A percentile compares a stretch with the other conserved stretches of the same genome.
These are phyloP conservation scores for Aspergillus leporis DNA, from an alignment of 495 filamentous ascomycete species.

Conservation along the genomic window DNA sequence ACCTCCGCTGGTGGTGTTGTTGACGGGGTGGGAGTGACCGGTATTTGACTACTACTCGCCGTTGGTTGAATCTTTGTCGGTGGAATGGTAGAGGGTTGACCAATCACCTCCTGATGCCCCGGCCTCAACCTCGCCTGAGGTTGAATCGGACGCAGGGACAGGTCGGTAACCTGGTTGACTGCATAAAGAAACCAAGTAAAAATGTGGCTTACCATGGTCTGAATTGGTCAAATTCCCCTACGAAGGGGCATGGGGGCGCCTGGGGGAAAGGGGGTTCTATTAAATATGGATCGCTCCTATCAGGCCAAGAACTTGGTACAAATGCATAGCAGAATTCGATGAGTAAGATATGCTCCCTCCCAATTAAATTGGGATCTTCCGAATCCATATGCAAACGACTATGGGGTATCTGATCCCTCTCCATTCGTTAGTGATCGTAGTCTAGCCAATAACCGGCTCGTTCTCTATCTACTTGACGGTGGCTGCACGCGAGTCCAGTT, in stretches of 20 bases:
- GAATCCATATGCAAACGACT: neutral
- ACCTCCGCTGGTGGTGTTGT: neutral
- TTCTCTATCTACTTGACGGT: too few relatives aligned
- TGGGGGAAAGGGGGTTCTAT: neutral
- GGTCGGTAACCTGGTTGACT: conserved; percentile 1
- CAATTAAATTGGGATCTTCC: neutral
- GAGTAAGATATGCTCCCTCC: neutral
- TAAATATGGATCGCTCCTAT: neutral
- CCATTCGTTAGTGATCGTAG: too few relatives aligned
- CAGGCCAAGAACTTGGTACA: neutral
- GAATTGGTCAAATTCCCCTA: neutral
- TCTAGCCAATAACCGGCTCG: too few relatives aligned
- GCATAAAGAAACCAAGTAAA: conserved; percentile 6
- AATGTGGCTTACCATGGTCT: conserved; percentile 9
- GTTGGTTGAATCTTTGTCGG: neutral
- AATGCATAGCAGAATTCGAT: neutral
- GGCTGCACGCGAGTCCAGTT: too few relatives aligned
- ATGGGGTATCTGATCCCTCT: neutral
- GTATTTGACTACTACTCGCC: too few relatives aligned
- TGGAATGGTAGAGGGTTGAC: neutral
- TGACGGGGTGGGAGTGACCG: neutral
- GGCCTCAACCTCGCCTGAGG: conserved; percentile 8
- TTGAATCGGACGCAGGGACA: conserved; percentile 5
- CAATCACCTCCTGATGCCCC: neutral
- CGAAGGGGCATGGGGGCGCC: neutral